These are phyloP conservation scores for Xylaria sp. DNA, from an alignment of 2,329 filamentous ascomycete genomes.

Conservation along the genomic window DNA sequence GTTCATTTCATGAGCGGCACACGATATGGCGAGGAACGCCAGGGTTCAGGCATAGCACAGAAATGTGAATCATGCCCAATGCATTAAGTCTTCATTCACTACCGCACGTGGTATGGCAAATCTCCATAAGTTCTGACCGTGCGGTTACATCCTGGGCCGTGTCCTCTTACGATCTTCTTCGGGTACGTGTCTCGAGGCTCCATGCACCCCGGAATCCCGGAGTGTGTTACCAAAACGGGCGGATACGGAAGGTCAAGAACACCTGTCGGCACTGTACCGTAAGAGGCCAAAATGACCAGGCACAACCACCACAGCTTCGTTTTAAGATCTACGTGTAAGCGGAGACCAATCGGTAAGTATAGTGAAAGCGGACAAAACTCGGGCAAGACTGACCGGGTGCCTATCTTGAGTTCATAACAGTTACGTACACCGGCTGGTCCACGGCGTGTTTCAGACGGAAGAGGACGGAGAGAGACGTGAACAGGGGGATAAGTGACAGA, in stretches of 20 bases:
- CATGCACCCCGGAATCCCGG: conserved; percentile 34
- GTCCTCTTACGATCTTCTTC: conserved; percentile 16
- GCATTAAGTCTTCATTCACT: conserved; percentile 2
- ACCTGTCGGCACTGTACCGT: not conserved
- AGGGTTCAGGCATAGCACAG: conserved; percentile 7
- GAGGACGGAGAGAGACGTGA: not conserved
- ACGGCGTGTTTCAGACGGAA: conserved; percentile 8
- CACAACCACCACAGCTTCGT: not conserved
- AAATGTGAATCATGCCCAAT: not conserved
- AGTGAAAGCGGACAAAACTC: not conserved
- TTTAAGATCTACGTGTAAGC: conserved; percentile 12
- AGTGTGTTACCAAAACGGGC: conserved; percentile 28
- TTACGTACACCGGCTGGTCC: not conserved
- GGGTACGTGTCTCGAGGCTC: conserved; percentile 27
- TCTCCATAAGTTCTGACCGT: conserved; percentile 31
- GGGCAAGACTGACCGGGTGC: not conserved
- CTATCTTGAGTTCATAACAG: conserved; percentile 11
- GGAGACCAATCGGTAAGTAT: not conserved
- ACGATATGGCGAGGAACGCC: not conserved
- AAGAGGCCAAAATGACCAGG: conserved; percentile 5
- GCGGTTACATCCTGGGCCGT: conserved; percentile 36
- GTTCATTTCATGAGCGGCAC: not conserved
- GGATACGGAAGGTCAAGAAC: not conserved
- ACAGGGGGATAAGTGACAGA: conserved; percentile 17
- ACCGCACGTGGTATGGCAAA: conserved; percentile 15